Evolutionary conservation across 331 rosid genomes (phyloP), one percentile per base, ranked within the genome.

Genomic region (Spiraea crenata): DNA sequence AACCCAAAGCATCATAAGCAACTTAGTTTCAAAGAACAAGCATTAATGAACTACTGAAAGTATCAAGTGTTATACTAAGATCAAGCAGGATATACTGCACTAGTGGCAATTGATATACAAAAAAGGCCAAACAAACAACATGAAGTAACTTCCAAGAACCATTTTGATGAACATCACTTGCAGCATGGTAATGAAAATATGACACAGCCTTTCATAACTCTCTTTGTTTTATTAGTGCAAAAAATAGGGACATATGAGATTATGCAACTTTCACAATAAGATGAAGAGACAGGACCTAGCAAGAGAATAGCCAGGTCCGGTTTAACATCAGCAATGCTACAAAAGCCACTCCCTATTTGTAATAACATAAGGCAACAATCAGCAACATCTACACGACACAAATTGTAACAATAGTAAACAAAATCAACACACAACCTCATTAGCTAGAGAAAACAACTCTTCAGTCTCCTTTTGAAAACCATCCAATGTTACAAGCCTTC

Each of bases 401-500:
- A n/a, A 61, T 39, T 37, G 67, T 9, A 14, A n/a, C 17, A 52
- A 48, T 19, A 52, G 44, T 31, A 20, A 17, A 25, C 41, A 68
- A 34, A 14, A 25, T 42, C 15, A 66, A 56, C 57, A 56, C 51
- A 77, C 80, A 83, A 91, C 99, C 99, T 91, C 85, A 65, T 85
- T 80, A 48, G 84, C 82, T 74, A 85, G 77, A 55, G 67, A 57
- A 45, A 76, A 17, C 55, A 91, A 84, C 74, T 95, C 96, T 74
- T 88, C 84, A 1, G 80, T 50, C 25, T 89, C 96, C 77, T 82
- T 81, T 49, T 68, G 68, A 71, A 81, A 95, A 95, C 98, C 99
- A 91, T 71, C 91, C 92, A 38, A 57, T 42, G 76, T 77, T 80
- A 70, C 98, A 91, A 57, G 92, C 96, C 82, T 77, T 83, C 99